A percentile compares a stretch with the other conserved stretches of the same genome.
These are phyloP conservation scores for Cocos nucifera DNA, from an alignment of 176 grass and related monocot species.

Conservation along the genomic window DNA sequence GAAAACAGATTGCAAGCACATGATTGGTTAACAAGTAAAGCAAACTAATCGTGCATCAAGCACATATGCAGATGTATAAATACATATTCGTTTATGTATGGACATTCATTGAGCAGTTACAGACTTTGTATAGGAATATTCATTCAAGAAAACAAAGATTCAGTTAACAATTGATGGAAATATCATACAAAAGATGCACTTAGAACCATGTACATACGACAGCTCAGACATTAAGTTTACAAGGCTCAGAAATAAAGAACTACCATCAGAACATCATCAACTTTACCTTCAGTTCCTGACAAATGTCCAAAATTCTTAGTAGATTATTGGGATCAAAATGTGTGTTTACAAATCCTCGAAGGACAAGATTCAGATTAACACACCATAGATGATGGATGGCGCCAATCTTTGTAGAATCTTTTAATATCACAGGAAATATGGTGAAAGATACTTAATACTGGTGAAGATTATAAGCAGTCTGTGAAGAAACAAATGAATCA, in stretches of 20 bases:
- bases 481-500: slow-evolving; percentile 24
- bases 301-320: slow-evolving; percentile 64
- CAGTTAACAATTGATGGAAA: no score
- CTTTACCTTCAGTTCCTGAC: slow-evolving; percentile 76
- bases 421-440: slow-evolving; percentile 71
- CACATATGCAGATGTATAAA: no score
- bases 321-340: slow-evolving; percentile 52
- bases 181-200: no score
- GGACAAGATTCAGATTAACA: slow-evolving; percentile 52
- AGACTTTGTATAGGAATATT: no score
- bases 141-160: no score
- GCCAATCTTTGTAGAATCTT: slow-evolving; percentile 39
- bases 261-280: no score
- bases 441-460: slow-evolving; percentile 61
- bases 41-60: no score
- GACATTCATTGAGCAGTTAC: no score
- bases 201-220: no score
- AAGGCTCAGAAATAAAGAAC: no score
- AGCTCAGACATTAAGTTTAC: no score
- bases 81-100: no score
- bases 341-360: slow-evolving; percentile 76
- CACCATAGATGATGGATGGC: slow-evolving; percentile 57
- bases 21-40: not conserved
- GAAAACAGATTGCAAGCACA: slow-evolving; percentile 5
- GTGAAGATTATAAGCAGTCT: slow-evolving; percentile 91